phyloP scores from a whole-genome alignment of 805 yeast species.

The Starmerella bombi region DNA sequence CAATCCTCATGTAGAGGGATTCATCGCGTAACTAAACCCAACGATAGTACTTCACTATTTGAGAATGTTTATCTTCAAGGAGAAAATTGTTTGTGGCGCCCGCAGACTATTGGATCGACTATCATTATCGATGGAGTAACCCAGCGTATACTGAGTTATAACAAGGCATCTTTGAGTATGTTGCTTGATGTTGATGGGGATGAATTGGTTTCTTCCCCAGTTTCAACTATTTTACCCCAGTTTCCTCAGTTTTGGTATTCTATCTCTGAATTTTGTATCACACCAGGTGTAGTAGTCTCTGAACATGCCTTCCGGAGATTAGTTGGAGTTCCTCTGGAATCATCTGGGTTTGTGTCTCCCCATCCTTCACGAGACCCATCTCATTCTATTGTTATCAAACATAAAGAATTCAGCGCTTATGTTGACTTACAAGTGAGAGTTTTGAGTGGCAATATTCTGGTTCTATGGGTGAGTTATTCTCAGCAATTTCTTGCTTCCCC shows the following conservation, averaged over 20 bases:
- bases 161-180: constrained; percentile 16
- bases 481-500: constrained; percentile 11
- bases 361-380: constrained; percentile 14
- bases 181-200: constrained; percentile 14
- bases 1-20: too few relatives aligned
- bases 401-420: constrained; percentile 44
- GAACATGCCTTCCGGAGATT: constrained; percentile 75
- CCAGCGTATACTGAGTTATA: constrained; percentile 32
- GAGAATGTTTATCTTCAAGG: constrained; percentile 5
- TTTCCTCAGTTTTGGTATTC: constrained; percentile 29
- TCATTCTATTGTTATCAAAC: constrained; percentile 37
- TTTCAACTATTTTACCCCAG: constrained; percentile 19
- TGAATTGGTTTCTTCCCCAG: constrained; percentile 9
- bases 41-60: neutral
- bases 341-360: constrained; percentile 29
- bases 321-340: constrained; percentile 14
- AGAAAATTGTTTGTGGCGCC: constrained; percentile 3
- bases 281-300: constrained; percentile 66
- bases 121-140: constrained; percentile 4
- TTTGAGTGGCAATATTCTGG: constrained; percentile 41
- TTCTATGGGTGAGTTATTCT: constrained; percentile 79
- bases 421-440: constrained; percentile 76
- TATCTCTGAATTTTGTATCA: constrained; percentile 30
- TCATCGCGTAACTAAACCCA: neutral
- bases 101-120: constrained; percentile 10